Base-by-base conservation (phyloP, 78 protist species). In the Fonticula alba region DNA sequence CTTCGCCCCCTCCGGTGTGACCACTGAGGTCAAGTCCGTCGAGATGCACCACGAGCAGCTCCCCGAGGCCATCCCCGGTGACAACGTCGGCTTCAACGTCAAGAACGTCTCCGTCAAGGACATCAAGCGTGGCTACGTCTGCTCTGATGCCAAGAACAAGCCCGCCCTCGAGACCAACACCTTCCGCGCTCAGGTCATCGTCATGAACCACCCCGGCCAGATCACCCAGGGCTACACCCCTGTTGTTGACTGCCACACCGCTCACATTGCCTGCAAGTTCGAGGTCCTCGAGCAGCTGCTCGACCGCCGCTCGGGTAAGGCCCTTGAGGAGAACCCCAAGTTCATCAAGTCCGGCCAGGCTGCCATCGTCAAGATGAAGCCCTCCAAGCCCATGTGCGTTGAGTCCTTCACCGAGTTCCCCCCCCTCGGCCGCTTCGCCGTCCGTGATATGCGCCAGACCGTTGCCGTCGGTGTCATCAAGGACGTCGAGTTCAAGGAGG, bases 401-500 rank as follows among this genome's bases (percentile, higher is more conserved):
- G 97, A 92, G 84, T 27, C 89, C 40, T 86, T 81, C 84, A 55
- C 86, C 27, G 80, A 75, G 47, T 92, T 83, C 84, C 87, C 97
- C 49, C 94, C 95, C 43, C 86, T 92, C 11, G 97, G 97, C 32
- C 85, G 97, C 65, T 92, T 92, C 82, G 97, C 97, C 75, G 93
- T 89, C 66, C 82, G 98, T 37, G 98, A 93, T 60, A 93, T 89
- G 94, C 43, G 94, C 35, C 86, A 82, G 71, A 93, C 98, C 61
- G 95, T 93, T 55, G 98, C 94, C 51, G 98, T 87, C 75, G 94
- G 97, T 73, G 94, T 88, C 82, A 78, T 87, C 90, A 84, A 82
- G 80, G 36, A 29, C 0, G 73, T 50, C 68, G 52, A 32, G 64
- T n/a, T n/a, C n/a, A n/a, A n/a, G n/a, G n/a, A n/a, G n/a, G n/a